Conservation (phyloP, 257 asterid genomes). For the Nicotiana tomentosiformis region DNA sequence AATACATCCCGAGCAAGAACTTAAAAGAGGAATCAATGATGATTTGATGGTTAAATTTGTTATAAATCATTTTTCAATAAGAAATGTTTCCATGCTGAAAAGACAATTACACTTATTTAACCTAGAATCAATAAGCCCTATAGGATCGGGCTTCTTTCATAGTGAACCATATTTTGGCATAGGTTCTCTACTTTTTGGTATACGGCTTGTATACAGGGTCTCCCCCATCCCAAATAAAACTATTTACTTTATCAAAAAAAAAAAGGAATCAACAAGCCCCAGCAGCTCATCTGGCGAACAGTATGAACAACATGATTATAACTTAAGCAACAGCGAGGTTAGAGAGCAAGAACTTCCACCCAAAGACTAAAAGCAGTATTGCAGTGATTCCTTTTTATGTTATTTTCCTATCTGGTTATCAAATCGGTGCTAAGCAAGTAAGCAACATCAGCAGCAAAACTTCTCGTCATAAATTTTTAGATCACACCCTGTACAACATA, state of each 20-base stretch:
- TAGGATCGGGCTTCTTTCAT: neutral
- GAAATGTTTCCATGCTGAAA: neutral
- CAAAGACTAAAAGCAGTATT: neutral
- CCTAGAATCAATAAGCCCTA: neutral
- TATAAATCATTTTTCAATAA: neutral
- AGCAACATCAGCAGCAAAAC: slow-evolving; percentile 5
- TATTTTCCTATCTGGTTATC: neutral
- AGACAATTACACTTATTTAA: neutral
- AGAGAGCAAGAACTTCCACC: neutral
- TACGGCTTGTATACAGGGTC: neutral
- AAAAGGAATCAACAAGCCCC: neutral
- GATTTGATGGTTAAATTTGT: neutral
- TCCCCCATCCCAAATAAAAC: neutral
- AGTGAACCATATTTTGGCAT: neutral
- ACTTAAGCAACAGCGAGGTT: neutral
- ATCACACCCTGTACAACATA: slow-evolving; percentile 19
- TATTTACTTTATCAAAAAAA: neutral
- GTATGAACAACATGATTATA: neutral
- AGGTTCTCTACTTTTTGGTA: neutral
- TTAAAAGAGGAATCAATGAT: neutral
- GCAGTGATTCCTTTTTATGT: neutral
- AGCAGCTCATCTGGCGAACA: neutral
- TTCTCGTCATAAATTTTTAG: neutral
- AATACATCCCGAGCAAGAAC: neutral
- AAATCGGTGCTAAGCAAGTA: neutral